Conservation (phyloP, 2,329 filamentous ascomycete genomes). For the Torrubiella hemipterigena region DNA sequence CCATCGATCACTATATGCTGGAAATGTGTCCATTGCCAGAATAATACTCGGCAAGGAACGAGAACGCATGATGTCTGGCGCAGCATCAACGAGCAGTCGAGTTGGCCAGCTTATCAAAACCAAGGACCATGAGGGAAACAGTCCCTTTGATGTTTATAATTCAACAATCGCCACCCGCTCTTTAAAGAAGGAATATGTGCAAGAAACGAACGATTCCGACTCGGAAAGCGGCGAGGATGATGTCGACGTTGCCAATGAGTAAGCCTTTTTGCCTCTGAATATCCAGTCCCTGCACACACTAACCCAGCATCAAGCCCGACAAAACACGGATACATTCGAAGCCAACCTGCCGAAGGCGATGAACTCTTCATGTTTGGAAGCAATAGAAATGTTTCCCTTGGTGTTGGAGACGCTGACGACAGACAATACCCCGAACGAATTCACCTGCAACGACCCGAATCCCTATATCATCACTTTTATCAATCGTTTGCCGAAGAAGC, state of each 20-base stretch:
- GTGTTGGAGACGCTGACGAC: slow-evolving; percentile 91
- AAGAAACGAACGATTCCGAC: slow-evolving; percentile 26
- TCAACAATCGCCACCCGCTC: slow-evolving; percentile 72
- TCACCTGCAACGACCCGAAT: slow-evolving; percentile 60
- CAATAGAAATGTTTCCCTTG: slow-evolving; percentile 88
- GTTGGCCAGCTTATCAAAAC: slow-evolving; percentile 77
- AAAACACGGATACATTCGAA: background rate
- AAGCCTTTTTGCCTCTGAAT: slow-evolving; percentile 9
- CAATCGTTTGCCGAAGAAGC: slow-evolving; percentile 48
- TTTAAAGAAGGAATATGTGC: slow-evolving; percentile 28
- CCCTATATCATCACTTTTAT: slow-evolving; percentile 63
- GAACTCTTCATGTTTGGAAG: slow-evolving; percentile 92
- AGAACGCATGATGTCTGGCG: slow-evolving; percentile 48
- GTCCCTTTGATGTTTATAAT: slow-evolving; percentile 86
- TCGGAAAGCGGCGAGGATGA: slow-evolving; percentile 43
- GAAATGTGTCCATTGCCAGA: slow-evolving; percentile 77
- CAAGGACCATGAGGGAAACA: slow-evolving; percentile 90
- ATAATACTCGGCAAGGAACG: slow-evolving; percentile 70
- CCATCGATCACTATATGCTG: slow-evolving; percentile 80
- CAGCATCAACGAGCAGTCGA: slow-evolving; percentile 45
- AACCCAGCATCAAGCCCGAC: background rate
- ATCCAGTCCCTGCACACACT: background rate
- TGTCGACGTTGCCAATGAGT: slow-evolving; percentile 15
- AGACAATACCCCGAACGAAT: slow-evolving; percentile 87
- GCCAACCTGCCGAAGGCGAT: slow-evolving; percentile 41